A percentile compares a stretch with the other conserved stretches of the same genome.
Conservation (phyloP, 1,139 yeast genomes). For the Magnusiomyces starmeri region DNA sequence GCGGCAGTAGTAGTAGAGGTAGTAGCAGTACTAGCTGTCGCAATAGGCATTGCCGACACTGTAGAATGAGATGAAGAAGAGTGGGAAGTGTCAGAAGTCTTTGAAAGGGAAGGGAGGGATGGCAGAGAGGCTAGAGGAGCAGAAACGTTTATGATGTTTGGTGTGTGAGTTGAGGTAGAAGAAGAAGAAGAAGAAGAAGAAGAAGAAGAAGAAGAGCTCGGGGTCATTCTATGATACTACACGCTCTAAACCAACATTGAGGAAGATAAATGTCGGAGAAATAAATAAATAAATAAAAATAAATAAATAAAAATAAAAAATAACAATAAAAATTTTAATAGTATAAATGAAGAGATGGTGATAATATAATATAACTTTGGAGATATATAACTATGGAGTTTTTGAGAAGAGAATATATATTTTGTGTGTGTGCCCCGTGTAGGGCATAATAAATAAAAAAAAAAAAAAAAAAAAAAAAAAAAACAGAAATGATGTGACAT, state of each 20-base stretch:
- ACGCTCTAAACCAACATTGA: neutral
- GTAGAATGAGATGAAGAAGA: too few species aligned
- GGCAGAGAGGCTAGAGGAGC: neutral
- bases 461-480: constrained; percentile 1
- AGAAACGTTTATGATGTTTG: too few species aligned
- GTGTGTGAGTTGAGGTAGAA: too few species aligned
- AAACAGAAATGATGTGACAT: neutral
- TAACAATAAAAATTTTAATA: constrained; percentile 1
- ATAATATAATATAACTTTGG: too few species aligned
- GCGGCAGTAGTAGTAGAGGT: neutral
- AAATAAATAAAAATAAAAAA: constrained; percentile 5
- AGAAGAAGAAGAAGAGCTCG: neutral
- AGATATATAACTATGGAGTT: too few species aligned
- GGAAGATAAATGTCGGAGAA: neutral
- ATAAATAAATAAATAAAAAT: constrained; percentile 1
- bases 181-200: constrained; percentile 3
- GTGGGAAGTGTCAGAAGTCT: too few species aligned
- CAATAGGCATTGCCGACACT: neutral
- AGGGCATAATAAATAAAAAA: too few species aligned
- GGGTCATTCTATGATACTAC: neutral
- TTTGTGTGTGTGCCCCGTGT: too few species aligned
- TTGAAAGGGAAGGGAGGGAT: neutral
- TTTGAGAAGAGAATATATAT: too few species aligned
- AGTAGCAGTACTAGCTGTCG: neutral
- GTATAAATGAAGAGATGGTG: too few species aligned